A percentile compares a stretch with the other conserved stretches of the same genome.
phyloP scores from a whole-genome alignment of 495 filamentous ascomycete genomes.

The Clavariopsis aquatica region DNA sequence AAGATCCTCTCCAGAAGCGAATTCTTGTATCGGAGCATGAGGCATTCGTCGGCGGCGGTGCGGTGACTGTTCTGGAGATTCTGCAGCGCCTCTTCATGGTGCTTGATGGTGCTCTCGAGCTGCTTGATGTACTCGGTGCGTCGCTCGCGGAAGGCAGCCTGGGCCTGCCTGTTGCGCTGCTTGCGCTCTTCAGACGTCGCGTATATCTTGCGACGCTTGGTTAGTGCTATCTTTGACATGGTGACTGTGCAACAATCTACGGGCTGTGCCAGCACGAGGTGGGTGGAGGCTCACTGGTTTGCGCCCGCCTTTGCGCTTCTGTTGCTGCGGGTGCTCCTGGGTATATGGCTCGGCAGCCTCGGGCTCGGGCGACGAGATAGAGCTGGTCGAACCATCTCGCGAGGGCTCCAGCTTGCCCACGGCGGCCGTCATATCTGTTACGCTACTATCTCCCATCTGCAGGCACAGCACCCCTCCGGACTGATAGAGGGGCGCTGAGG shows the following conservation, averaged over 20 bases:
- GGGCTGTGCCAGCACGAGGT: slow-evolving; percentile 31
- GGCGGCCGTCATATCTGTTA: slow-evolving; percentile 41
- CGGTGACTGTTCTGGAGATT: slow-evolving; percentile 92
- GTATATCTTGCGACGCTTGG: slow-evolving; percentile 69
- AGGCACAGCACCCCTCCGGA: slow-evolving; percentile 38
- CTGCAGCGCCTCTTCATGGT: slow-evolving; percentile 90
- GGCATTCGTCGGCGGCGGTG: slow-evolving; percentile 91
- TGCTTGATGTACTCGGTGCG: slow-evolving; percentile 99
- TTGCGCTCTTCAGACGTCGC: slow-evolving; percentile 98
- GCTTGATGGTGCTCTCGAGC: slow-evolving; percentile 94
- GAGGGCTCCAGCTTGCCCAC: slow-evolving; percentile 41
- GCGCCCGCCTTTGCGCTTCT: slow-evolving; percentile 94
- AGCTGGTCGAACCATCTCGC: slow-evolving; percentile 45
- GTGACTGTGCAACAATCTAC: slow-evolving; percentile 18
- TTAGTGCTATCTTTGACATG: slow-evolving; percentile 39
- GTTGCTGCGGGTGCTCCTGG: slow-evolving; percentile 61
- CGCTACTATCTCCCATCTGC: slow-evolving; percentile 43
- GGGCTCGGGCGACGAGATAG: slow-evolving; percentile 54
- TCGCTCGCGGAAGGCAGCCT: slow-evolving; percentile 94
- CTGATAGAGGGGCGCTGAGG: slow-evolving; percentile 35
- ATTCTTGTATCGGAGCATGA: slow-evolving; percentile 99
- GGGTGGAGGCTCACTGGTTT: slow-evolving; percentile 75
- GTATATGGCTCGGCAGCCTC: slow-evolving; percentile 56
- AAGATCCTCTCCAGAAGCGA: slow-evolving; percentile 92
- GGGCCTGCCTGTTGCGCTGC: slow-evolving; percentile 94